Evolutionary conservation across 169 alveolate species (phyloP).

Genomic region (Babesia ovata): DNA sequence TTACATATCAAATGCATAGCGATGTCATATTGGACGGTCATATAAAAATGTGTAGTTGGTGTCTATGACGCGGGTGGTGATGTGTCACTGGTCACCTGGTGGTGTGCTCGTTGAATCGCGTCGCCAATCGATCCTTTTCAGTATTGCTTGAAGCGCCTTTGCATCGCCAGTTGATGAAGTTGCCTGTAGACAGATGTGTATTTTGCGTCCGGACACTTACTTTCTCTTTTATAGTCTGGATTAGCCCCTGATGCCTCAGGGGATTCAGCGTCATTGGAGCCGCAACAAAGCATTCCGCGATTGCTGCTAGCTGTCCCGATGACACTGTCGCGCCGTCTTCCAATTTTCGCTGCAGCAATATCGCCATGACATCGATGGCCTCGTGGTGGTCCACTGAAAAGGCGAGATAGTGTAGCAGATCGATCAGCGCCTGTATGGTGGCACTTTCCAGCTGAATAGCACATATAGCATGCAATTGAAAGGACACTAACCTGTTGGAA

Average conservation of each 20-base stretch:
- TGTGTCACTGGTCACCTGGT: too few relatives aligned
- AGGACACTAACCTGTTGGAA: constrained; percentile 13
- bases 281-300: constrained; percentile 49
- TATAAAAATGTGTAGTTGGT: too few relatives aligned
- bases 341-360: constrained; percentile 24
- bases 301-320: constrained; percentile 42
- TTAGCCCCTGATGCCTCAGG: constrained; percentile 32
- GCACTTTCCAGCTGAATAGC: constrained; percentile 36
- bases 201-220: constrained; percentile 1
- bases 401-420: constrained; percentile 54
- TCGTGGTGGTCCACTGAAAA: constrained; percentile 31
- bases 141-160: constrained; percentile 19
- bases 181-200: constrained; percentile 7
- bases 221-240: constrained; percentile 16
- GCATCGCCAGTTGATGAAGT: not conserved
- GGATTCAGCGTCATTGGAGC: constrained; percentile 42
- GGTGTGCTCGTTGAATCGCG: too few relatives aligned
- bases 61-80: too few relatives aligned
- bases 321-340: constrained; percentile 15
- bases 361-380: constrained; percentile 36
- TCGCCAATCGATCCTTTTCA: not conserved
- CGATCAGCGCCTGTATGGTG: constrained; percentile 14
- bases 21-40: not conserved
- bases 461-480: not conserved
- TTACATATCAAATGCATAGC: too few relatives aligned